Conservation (phyloP, 108 stramenopile genomes). For the Nitzschia putrida region DNA sequence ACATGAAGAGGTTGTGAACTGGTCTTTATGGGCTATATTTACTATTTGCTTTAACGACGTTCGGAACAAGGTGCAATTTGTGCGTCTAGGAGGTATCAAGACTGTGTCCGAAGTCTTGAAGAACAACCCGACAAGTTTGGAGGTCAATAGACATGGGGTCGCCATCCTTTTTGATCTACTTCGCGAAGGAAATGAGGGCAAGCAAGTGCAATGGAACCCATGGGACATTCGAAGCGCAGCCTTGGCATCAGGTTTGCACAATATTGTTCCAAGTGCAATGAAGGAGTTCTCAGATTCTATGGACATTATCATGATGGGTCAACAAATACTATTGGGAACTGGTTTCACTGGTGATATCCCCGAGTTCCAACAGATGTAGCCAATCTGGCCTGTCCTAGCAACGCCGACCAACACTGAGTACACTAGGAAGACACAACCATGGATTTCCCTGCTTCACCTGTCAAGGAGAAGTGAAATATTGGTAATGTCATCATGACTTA, state of each 20-base stretch:
- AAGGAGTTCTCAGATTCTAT: slow-evolving; percentile 37
- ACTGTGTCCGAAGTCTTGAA: slow-evolving; percentile 42
- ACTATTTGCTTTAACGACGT: slow-evolving; percentile 48
- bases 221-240: slow-evolving; percentile 47
- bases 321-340: slow-evolving; percentile 58
- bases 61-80: slow-evolving; percentile 38
- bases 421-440: too few relatives aligned
- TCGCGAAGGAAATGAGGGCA: slow-evolving; percentile 27
- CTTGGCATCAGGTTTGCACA: slow-evolving; percentile 50
- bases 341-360: slow-evolving; percentile 50
- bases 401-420: too few relatives aligned
- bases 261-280: slow-evolving; percentile 41
- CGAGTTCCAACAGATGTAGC: slow-evolving; percentile 16
- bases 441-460: too few relatives aligned
- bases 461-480: too few relatives aligned
- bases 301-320: slow-evolving; percentile 69
- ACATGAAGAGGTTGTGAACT: slow-evolving; percentile 58
- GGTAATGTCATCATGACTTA: too few relatives aligned
- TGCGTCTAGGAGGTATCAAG: slow-evolving; percentile 42
- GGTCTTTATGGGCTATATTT: slow-evolving; percentile 65
- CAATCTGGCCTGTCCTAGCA: not conserved
- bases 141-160: slow-evolving; percentile 59
- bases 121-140: slow-evolving; percentile 41
- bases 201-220: slow-evolving; percentile 28
- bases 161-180: slow-evolving; percentile 63